These are phyloP conservation scores for Podila horticola DNA, from an alignment of 192 early-diverging fungal genomes.

Conservation along the genomic window DNA sequence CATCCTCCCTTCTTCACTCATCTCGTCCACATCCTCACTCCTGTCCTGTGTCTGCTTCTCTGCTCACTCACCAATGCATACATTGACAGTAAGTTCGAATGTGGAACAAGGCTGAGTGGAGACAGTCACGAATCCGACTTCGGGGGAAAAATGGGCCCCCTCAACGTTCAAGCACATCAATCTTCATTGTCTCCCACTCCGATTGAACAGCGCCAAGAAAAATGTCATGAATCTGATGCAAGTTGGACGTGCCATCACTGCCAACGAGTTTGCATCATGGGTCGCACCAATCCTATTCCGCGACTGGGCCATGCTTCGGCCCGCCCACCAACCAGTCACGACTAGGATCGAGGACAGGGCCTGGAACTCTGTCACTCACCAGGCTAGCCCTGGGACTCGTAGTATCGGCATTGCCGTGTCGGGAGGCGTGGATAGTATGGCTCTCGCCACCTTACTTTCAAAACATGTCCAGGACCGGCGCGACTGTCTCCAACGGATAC, in stretches of 20 bases:
- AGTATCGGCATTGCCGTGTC: conserved; percentile 52
- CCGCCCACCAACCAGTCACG: neutral
- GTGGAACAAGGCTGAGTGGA: too few species aligned
- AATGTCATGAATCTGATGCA: conserved; percentile 1
- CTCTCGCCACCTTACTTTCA: conserved; percentile 32
- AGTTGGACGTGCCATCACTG: conserved; percentile 19
- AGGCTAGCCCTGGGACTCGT: neutral
- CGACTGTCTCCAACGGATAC: too few species aligned
- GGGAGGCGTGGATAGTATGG: conserved; percentile 54
- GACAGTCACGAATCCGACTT: too few species aligned
- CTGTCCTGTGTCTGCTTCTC: too few species aligned
- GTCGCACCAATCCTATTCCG: neutral
- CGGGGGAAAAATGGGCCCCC: neutral
- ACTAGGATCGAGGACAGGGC: neutral
- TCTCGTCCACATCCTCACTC: too few species aligned
- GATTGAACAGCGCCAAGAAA: neutral
- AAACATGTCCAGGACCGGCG: conserved; percentile 4
- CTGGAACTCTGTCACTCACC: neutral
- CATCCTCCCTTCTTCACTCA: too few species aligned
- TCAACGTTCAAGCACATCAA: neutral
- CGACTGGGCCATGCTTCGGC: neutral
- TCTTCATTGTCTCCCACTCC: neutral
- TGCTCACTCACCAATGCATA: too few species aligned
- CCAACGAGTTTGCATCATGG: conserved; percentile 28
- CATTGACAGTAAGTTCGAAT: too few species aligned